A percentile compares a stretch with the other conserved stretches of the same genome.
Evolutionary conservation across 2,329 filamentous ascomycete species (phyloP).

Genomic region (Parafenestella ontariensis): DNA sequence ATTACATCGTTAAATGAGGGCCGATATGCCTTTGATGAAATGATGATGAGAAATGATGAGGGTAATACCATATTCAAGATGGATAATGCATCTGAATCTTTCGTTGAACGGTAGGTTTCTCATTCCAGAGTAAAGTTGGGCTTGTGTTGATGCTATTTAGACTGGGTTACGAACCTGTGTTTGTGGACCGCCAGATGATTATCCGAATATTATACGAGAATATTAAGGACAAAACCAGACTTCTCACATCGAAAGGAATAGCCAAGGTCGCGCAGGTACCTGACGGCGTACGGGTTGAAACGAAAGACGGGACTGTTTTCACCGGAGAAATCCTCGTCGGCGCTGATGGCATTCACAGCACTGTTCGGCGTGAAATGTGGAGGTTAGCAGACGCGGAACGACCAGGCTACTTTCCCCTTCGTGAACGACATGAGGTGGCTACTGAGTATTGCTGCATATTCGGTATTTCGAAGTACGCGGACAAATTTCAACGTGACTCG

Average conservation of each 20-base stretch:
- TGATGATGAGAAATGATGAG: neutral
- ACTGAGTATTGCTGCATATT: slow-evolving; percentile 9
- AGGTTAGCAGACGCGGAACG: slow-evolving; percentile 5
- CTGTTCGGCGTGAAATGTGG: slow-evolving; percentile 24
- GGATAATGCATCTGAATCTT: neutral
- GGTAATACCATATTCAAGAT: neutral
- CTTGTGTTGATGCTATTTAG: neutral
- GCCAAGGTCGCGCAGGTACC: slow-evolving; percentile 1
- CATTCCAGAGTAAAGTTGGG: neutral
- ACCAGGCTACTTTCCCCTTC: slow-evolving; percentile 3
- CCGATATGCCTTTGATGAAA: neutral
- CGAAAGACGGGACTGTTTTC: slow-evolving; percentile 8
- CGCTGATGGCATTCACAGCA: slow-evolving; percentile 24
- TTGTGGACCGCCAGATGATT: slow-evolving; percentile 22
- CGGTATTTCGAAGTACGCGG: slow-evolving; percentile 5
- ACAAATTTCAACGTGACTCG: neutral
- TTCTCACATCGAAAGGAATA: slow-evolving; percentile 9
- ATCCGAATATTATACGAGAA: slow-evolving; percentile 21
- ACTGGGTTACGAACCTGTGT: slow-evolving; percentile 4
- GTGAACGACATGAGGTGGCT: neutral
- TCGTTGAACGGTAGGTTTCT: neutral
- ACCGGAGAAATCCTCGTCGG: slow-evolving; percentile 21
- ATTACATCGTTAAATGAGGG: slow-evolving; percentile 2
- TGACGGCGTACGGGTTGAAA: slow-evolving; percentile 10
- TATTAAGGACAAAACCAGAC: slow-evolving; percentile 20